A percentile compares a stretch with the other conserved stretches of the same genome.
These are phyloP conservation scores for Yamadazyma philogaea DNA, from an alignment of 805 yeast species.

Conservation along the genomic window DNA sequence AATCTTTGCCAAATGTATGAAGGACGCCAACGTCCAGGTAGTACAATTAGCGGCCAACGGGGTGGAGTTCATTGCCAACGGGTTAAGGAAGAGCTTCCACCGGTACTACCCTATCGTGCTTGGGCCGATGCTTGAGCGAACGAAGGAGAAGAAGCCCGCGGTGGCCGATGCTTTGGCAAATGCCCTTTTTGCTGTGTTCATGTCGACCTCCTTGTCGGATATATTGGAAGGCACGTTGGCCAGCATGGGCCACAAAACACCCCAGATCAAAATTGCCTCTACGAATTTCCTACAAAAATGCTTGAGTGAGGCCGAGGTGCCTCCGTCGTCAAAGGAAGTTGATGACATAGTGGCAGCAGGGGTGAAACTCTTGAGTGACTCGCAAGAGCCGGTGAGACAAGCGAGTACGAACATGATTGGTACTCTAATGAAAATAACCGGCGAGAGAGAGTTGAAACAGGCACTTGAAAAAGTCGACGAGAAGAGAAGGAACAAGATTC, in stretches of 20 bases:
- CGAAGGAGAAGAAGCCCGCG: constrained; percentile 81
- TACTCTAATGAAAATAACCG: constrained; percentile 76
- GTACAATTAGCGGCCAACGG: constrained; percentile 76
- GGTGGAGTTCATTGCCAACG: constrained; percentile 58
- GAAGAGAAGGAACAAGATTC: constrained; percentile 64
- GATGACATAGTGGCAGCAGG: constrained; percentile 55
- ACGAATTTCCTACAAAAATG: constrained; percentile 63
- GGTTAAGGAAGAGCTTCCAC: constrained; percentile 56
- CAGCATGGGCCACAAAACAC: constrained; percentile 72
- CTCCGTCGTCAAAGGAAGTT: constrained; percentile 54
- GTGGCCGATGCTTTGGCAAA: constrained; percentile 68
- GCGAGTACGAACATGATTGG: constrained; percentile 79
- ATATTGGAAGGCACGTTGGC: constrained; percentile 58
- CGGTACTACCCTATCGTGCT: constrained; percentile 53
- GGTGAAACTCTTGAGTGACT: constrained; percentile 69
- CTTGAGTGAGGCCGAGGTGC: constrained; percentile 44
- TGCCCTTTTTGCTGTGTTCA: constrained; percentile 65
- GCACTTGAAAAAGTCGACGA: constrained; percentile 73
- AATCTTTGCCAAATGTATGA: constrained; percentile 65
- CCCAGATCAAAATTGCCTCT: constrained; percentile 75
- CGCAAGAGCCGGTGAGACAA: constrained; percentile 79
- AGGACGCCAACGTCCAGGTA: constrained; percentile 87
- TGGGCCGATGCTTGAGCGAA: constrained; percentile 68
- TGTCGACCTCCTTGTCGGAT: constrained; percentile 47
- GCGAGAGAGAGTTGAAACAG: constrained; percentile 61